Evolutionary conservation across 1,139 yeast genomes (phyloP).

Genomic region (Kodamaea anthophila): DNA sequence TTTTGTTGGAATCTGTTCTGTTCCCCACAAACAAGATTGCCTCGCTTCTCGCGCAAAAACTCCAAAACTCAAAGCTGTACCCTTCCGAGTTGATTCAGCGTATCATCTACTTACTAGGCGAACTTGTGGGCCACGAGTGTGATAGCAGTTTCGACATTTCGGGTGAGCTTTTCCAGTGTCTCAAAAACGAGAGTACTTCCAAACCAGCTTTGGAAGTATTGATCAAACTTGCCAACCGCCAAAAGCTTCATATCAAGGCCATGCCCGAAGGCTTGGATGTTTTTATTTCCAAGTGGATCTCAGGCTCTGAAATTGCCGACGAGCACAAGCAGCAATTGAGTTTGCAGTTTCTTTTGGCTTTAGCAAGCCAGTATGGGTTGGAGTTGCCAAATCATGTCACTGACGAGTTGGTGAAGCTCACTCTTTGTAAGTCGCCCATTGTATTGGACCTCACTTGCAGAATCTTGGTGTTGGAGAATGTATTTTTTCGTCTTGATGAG

Average conservation of each 20-base stretch:
- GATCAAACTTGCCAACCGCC: constrained; percentile 9
- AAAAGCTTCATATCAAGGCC: neutral
- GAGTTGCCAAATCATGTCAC: neutral
- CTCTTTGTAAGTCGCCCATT: neutral
- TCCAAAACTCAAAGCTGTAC: constrained; percentile 29
- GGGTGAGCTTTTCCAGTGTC: constrained; percentile 4
- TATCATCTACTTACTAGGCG: constrained; percentile 1
- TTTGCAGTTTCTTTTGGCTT: constrained; percentile 15
- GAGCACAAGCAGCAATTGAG: constrained; percentile 12
- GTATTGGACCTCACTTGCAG: neutral
- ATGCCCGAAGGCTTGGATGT: neutral
- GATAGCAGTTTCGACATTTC: neutral
- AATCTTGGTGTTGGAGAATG: constrained; percentile 2
- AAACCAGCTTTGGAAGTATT: constrained; percentile 29
- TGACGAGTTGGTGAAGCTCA: neutral
- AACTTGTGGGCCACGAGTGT: neutral
- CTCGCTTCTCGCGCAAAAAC: constrained; percentile 22
- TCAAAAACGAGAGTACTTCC: constrained; percentile 32
- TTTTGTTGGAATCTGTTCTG: constrained; percentile 19
- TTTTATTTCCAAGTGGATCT: constrained; percentile 1
- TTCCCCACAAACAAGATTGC: constrained; percentile 13
- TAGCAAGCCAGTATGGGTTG: constrained; percentile 7
- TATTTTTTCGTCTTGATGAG: neutral
- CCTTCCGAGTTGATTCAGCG: constrained; percentile 49
- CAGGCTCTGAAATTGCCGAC: constrained; percentile 6